phyloP scores from a whole-genome alignment of 2,329 filamentous ascomycete genomes.

The Sphaerulina populicola region DNA sequence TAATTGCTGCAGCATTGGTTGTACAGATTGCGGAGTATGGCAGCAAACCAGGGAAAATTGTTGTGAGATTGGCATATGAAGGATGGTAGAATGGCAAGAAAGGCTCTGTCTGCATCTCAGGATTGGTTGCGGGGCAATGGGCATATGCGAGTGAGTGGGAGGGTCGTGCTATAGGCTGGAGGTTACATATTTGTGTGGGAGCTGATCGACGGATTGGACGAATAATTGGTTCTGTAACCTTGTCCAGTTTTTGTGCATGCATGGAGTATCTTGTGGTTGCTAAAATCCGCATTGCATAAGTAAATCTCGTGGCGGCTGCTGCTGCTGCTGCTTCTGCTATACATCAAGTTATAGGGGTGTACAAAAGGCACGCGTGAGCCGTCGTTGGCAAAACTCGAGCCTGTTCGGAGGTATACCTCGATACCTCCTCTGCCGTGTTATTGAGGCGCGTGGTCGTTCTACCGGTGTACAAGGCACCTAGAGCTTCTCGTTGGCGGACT shows the following conservation, averaged over 20 bases:
- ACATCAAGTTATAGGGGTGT: not conserved
- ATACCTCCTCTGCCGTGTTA: not conserved
- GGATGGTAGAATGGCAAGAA: not conserved
- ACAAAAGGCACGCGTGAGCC: conserved; percentile 7
- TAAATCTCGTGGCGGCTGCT: not conserved
- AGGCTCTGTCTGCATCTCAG: not conserved
- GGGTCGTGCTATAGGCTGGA: not conserved
- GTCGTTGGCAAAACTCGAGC: not conserved
- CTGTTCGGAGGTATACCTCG: not conserved
- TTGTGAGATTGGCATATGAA: not conserved
- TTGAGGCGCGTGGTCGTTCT: not conserved
- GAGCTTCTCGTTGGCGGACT: conserved; percentile 4
- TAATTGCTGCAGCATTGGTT: not conserved
- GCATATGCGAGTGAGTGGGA: not conserved
- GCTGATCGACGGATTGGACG: not conserved
- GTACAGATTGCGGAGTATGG: not conserved
- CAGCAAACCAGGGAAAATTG: not conserved
- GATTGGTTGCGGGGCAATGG: not conserved
- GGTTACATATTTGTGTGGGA: not conserved
- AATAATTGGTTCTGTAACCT: not conserved
- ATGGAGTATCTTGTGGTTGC: not conserved
- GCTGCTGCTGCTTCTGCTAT: not conserved
- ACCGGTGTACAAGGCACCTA: not conserved
- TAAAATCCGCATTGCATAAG: not conserved
- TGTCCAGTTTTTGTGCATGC: not conserved